Base-by-base conservation (phyloP, 768 basidiomycete genomes). In the Boletus rubropictus region DNA sequence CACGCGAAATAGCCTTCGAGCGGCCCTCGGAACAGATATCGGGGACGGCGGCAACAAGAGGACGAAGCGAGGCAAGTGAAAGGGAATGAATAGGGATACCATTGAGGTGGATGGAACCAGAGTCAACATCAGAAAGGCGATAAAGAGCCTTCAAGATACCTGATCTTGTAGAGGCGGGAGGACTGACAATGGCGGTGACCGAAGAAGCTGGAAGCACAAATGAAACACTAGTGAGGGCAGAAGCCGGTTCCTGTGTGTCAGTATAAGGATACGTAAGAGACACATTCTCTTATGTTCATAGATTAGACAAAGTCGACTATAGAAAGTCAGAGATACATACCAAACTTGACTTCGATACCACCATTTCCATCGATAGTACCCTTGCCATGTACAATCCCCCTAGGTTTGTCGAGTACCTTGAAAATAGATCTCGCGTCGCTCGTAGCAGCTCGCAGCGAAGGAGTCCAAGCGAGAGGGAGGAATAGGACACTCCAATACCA, bases 161-260 rank as follows among this genome's bases (percentile, higher is more conserved):
- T 9, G 84, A 87, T 65, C 91, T 94, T 11, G 90, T 84, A 3
- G 85, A 73, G 1, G 89, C 89, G 3, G 83, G 82, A 60, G 86
- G 83, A 18, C 86, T 91, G 12, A 98, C 90, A 18, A 97, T 77
- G 0, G 94, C 95, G 17, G 96, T 92, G 12, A 88, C 84, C 5
- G 83, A 80, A 5, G 88, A 87, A 60, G 86, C 89, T 0, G 88
- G 87, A 17, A 97, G 84, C 57, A 80, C 86, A 76, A 97, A 97
- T 2, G 85, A 89, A 32, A 97, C 78, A 25, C 80, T 79, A 50
- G 82, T 77, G 14, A 97, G 73, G 0, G 86, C 86, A 51, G 75
- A 78, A 40, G 60, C 36, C 12, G 65, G 61, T 14, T 73, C 75
- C 20, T 85, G 78, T 4, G 75, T 75, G 55, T 89, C 86, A 10